Conservation (phyloP, 306 rosid genomes). For the Lathyrus aphaca region DNA sequence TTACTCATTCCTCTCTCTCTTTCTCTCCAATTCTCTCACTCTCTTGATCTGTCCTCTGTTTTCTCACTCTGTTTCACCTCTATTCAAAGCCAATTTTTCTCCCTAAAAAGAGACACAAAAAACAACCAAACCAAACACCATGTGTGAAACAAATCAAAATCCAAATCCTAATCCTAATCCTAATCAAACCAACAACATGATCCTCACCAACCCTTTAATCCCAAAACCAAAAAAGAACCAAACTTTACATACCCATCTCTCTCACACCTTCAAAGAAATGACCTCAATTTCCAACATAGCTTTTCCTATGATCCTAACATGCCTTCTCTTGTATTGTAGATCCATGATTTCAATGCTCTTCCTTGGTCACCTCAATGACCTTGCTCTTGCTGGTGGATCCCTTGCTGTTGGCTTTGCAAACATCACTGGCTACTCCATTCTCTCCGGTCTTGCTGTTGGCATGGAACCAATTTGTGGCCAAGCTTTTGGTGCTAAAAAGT, state of each 20-base stretch:
- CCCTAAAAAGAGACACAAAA: conserved; percentile 37
- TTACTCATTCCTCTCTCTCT: neutral
- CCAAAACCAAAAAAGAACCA: conserved; percentile 38
- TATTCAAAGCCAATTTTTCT: neutral
- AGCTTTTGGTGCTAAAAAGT: conserved; percentile 80
- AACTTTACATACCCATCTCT: conserved; percentile 27
- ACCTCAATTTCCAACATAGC: conserved; percentile 60
- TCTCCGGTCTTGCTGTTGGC: conserved; percentile 88
- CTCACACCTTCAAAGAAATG: conserved; percentile 48
- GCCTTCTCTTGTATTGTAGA: conserved; percentile 75
- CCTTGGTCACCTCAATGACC: conserved; percentile 80
- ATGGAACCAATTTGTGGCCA: conserved; percentile 94
- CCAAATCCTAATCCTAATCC: neutral
- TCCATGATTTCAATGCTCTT: conserved; percentile 94
- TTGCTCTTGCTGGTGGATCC: conserved; percentile 86
- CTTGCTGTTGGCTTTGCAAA: conserved; percentile 81
- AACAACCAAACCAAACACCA: conserved; percentile 15
- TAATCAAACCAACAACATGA: conserved; percentile 19
- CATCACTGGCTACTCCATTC: conserved; percentile 92
- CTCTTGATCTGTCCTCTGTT: conserved; percentile 14
- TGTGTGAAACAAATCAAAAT: conserved; percentile 44
- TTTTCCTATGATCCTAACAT: conserved; percentile 80
- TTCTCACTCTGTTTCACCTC: neutral
- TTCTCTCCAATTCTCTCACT: neutral
- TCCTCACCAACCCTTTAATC: conserved; percentile 43